Percentiles rank a stretch among this genome's conserved stretches.
Conservation (phyloP, 2,329 filamentous ascomycete genomes). For the Fusarium brachygibbosum region DNA sequence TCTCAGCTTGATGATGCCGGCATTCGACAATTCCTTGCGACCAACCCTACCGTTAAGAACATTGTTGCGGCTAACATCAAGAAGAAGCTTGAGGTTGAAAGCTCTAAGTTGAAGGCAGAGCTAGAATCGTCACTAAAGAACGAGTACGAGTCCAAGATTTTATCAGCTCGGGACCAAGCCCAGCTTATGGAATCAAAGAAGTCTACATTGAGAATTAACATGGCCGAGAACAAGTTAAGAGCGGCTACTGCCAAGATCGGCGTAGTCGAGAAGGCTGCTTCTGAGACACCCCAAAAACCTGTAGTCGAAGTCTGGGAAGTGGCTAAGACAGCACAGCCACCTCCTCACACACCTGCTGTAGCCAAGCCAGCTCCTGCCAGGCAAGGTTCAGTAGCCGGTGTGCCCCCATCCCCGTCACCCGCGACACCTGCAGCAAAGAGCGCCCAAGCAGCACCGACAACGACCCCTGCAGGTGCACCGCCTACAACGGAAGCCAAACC, state of each 20-base stretch:
- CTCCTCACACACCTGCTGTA: slow-evolving; percentile 45
- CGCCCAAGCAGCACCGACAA: slow-evolving; percentile 25
- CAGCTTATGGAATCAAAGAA: slow-evolving; percentile 82
- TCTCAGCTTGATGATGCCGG: slow-evolving; percentile 67
- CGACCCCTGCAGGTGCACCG: slow-evolving; percentile 31
- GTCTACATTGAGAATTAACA: slow-evolving; percentile 79
- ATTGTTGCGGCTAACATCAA: slow-evolving; percentile 74
- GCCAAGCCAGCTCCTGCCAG: slow-evolving; percentile 45
- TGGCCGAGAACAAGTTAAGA: slow-evolving; percentile 78
- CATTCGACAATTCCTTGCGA: slow-evolving; percentile 68
- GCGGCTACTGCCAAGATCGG: slow-evolving; percentile 77
- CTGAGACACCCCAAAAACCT: slow-evolving; percentile 85
- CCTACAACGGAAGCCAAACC: slow-evolving; percentile 38
- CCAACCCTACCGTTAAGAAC: slow-evolving; percentile 68
- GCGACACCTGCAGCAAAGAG: slow-evolving; percentile 38
- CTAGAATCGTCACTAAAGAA: slow-evolving; percentile 63
- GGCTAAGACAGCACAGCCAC: slow-evolving; percentile 69
- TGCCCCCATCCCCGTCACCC: slow-evolving; percentile 44
- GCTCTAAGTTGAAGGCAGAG: slow-evolving; percentile 70
- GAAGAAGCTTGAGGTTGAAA: slow-evolving; percentile 76
- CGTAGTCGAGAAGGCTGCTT: slow-evolving; percentile 83
- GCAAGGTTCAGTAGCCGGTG: slow-evolving; percentile 42
- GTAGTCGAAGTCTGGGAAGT: slow-evolving; percentile 90
- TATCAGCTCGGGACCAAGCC: slow-evolving; percentile 71
- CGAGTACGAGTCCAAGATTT: slow-evolving; percentile 68